Evolutionary conservation across 2,329 filamentous ascomycete genomes (phyloP).

Genomic region (Hypomyces rosellus): DNA sequence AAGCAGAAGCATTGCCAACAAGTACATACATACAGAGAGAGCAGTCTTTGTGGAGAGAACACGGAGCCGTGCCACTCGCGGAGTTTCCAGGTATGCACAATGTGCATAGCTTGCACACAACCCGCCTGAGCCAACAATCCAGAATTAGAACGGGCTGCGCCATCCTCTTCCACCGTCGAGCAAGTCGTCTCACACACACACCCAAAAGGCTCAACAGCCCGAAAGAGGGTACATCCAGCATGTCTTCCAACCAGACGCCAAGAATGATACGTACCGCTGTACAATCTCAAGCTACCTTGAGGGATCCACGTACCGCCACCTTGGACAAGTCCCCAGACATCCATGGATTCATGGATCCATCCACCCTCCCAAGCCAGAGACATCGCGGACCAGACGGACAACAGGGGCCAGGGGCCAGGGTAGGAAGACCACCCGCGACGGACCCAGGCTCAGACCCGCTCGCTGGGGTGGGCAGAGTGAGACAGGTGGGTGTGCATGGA

Average conservation of each 20-base stretch:
- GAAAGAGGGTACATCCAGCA: too few species aligned
- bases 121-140: conserved; percentile 17
- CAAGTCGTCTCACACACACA: conserved; percentile 1
- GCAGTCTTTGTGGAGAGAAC: background rate
- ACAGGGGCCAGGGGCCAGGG: conserved; percentile 9
- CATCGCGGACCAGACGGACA: conserved; percentile 6
- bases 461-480: conserved; percentile 43
- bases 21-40: too few species aligned
- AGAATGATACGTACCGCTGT: too few species aligned
- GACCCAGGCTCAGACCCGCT: conserved; percentile 19
- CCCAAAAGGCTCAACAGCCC: too few species aligned
- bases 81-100: conserved; percentile 5
- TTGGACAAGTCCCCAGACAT: background rate
- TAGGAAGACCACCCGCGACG: conserved; percentile 13
- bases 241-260: too few species aligned
- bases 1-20: too few species aligned
- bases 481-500: conserved; percentile 42
- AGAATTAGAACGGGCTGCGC: conserved; percentile 33
- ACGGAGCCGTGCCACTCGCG: conserved; percentile 15
- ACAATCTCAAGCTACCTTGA: background rate
- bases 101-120: too few species aligned
- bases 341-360: background rate
- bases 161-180: conserved; percentile 17
- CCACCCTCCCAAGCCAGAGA: conserved; percentile 10
- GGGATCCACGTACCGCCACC: conserved; percentile 11